Evolutionary conservation across 495 filamentous ascomycete genomes (phyloP).

Genomic region (Hypomontagnella submonticulosa): DNA sequence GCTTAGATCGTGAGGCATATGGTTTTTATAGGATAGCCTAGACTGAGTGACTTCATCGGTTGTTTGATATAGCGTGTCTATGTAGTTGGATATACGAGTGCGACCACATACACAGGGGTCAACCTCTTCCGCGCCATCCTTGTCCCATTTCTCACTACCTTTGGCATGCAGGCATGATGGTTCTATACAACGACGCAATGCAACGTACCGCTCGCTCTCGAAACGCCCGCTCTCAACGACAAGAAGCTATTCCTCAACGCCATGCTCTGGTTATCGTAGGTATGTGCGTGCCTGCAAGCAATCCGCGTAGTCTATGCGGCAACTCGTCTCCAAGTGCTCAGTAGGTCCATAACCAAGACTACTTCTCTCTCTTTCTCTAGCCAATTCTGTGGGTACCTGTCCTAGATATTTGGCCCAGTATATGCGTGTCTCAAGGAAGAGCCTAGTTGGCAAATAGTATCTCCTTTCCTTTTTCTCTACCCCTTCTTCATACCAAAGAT

Average conservation of each 20-base stretch:
- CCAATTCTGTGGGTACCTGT: background rate
- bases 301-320: conserved; percentile 6
- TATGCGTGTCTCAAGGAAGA: background rate
- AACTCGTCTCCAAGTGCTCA: conserved; percentile 19
- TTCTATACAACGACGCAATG: conserved; percentile 23
- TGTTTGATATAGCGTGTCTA: conserved; percentile 6
- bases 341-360: conserved; percentile 15
- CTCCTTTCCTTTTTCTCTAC: background rate
- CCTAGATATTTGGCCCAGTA: background rate
- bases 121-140: background rate
- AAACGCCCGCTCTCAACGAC: background rate
- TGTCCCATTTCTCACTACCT: background rate
- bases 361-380: background rate
- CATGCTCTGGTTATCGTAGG: conserved; percentile 25
- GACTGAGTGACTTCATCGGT: too few species aligned
- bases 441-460: background rate
- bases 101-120: conserved; percentile 8
- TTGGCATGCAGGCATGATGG: conserved; percentile 12
- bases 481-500: conserved; percentile 78
- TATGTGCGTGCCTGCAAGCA: conserved; percentile 5
- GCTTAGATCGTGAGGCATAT: too few species aligned
- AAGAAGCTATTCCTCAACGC: conserved; percentile 37
- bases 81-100: conserved; percentile 1
- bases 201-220: conserved; percentile 19
- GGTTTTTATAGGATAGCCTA: too few species aligned